These are phyloP conservation scores for Syzygium malaccense DNA, from an alignment of 441 rosid genomes.

Conservation along the genomic window DNA sequence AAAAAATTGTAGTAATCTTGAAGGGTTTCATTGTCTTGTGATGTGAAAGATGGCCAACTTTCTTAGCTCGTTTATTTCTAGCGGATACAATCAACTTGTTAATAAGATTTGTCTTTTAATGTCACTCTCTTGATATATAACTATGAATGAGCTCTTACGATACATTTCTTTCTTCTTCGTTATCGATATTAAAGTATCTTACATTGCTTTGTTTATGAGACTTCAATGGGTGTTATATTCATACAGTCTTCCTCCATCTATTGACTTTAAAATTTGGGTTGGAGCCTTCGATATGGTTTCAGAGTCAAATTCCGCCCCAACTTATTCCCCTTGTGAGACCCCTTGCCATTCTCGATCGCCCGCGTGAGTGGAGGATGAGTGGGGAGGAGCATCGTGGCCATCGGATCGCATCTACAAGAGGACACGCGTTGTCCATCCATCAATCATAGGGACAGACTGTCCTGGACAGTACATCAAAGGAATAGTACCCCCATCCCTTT, in stretches of 20 bases:
- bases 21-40: not conserved
- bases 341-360: not conserved
- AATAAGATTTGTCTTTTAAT: not conserved
- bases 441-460: accelerated
- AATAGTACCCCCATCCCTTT: not conserved
- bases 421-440: not conserved
- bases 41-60: not conserved
- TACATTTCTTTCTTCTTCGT: not conserved
- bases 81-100: not conserved
- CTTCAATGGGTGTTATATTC: not conserved
- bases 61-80: not conserved
- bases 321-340: not conserved
- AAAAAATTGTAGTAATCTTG: not conserved
- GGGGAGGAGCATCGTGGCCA: not conserved
- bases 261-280: not conserved
- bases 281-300: not conserved
- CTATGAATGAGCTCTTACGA: not conserved
- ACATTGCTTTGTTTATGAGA: not conserved
- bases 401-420: not conserved
- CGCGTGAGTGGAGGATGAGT: not conserved
- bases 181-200: not conserved
- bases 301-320: not conserved
- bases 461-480: accelerated
- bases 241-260: not conserved
- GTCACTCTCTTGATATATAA: not conserved